Conservation (phyloP, 179 eudicot genomes). For the Silene coronaria region DNA sequence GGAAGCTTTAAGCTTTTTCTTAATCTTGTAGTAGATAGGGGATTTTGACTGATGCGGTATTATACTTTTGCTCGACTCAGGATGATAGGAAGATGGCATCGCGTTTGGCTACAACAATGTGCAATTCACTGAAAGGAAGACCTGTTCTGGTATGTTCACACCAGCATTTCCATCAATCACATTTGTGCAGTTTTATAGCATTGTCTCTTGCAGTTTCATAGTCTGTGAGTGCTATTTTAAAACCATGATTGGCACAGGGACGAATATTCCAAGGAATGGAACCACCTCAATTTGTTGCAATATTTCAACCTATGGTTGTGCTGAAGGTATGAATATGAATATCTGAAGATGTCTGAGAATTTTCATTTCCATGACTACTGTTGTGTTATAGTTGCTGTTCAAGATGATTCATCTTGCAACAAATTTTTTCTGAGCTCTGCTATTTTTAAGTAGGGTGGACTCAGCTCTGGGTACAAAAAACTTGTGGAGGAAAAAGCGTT, state of each 20-base stretch:
- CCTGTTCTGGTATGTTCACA: constrained; percentile 65
- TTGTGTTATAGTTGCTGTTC: constrained; percentile 8
- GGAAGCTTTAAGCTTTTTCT: too few relatives aligned
- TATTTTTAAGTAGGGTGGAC: constrained; percentile 62
- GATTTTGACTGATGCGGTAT: not conserved
- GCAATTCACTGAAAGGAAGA: constrained; percentile 84
- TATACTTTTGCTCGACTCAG: constrained; percentile 35
- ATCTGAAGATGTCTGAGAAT: not conserved
- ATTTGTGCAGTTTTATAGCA: not conserved
- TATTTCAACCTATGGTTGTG: constrained; percentile 93
- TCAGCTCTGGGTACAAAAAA: constrained; percentile 86
- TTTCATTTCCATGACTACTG: not conserved
- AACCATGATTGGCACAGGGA: constrained; percentile 50
- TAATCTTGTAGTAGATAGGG: too few relatives aligned
- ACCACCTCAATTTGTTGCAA: constrained; percentile 91
- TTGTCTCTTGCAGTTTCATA: constrained; percentile 8
- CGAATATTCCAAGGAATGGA: constrained; percentile 87
- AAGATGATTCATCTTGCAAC: not conserved
- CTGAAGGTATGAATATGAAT: constrained; percentile 57
- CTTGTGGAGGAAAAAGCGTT: constrained; percentile 69
- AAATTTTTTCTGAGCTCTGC: constrained; percentile 1
- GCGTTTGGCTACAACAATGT: constrained; percentile 72
- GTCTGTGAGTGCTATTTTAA: constrained; percentile 9
- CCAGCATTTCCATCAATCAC: constrained; percentile 7
- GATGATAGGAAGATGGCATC: constrained; percentile 82